Conservation (phyloP, 2,329 filamentous ascomycete species). For the Chaetomium olivaceum region DNA sequence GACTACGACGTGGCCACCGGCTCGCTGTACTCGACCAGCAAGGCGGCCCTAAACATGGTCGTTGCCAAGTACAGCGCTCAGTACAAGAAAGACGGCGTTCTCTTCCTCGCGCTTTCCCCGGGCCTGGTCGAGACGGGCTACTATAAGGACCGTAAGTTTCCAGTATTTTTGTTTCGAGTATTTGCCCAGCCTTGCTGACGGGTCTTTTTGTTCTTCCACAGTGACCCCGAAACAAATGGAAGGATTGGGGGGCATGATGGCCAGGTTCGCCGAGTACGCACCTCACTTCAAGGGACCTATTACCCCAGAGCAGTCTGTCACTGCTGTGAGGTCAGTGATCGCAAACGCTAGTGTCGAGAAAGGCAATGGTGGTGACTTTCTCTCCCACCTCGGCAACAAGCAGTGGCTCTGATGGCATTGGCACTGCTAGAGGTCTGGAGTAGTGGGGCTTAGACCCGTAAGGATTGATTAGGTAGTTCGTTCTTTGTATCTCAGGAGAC, state of each 20-base stretch:
- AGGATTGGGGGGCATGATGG: constrained; percentile 31
- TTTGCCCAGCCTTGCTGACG: neutral
- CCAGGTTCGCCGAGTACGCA: constrained; percentile 40
- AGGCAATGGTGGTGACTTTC: constrained; percentile 51
- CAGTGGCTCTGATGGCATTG: constrained; percentile 37
- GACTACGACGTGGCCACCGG: constrained; percentile 39
- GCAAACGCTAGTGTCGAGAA: constrained; percentile 45
- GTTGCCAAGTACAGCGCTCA: constrained; percentile 55
- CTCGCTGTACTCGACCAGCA: constrained; percentile 49
- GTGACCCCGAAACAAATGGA: constrained; percentile 36
- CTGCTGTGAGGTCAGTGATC: constrained; percentile 39
- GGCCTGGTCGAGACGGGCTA: constrained; percentile 51
- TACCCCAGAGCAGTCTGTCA: constrained; percentile 41
- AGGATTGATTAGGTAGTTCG: too few relatives aligned
- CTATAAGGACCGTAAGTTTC: constrained; percentile 29
- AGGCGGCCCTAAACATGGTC: constrained; percentile 54
- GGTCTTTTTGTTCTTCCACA: neutral
- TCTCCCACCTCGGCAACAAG: constrained; percentile 57
- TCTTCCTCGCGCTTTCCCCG: constrained; percentile 54
- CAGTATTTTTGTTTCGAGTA: neutral
- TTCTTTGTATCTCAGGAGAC: too few relatives aligned
- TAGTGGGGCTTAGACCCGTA: too few relatives aligned
- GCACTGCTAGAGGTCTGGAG: neutral
- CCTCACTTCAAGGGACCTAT: constrained; percentile 43
- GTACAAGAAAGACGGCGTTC: constrained; percentile 51